Evolutionary conservation across 768 basidiomycete genomes (phyloP).

Genomic region (Russula sp.): DNA sequence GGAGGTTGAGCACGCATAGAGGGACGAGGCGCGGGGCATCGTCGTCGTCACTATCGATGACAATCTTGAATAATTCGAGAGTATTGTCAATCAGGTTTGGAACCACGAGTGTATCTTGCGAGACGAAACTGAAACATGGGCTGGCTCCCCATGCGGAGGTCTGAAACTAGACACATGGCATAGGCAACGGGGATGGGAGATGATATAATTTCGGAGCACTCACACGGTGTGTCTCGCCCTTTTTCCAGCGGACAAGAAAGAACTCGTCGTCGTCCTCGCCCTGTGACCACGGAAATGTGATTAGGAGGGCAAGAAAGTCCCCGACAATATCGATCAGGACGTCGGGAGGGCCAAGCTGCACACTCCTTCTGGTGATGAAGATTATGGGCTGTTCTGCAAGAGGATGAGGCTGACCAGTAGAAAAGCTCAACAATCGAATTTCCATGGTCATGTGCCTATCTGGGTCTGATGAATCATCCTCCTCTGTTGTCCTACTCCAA

Average conservation of each 20-base stretch:
- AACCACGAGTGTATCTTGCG: constrained; percentile 24
- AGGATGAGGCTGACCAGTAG: constrained; percentile 17
- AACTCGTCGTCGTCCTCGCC: constrained; percentile 19
- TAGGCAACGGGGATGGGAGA: neutral
- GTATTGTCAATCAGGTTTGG: constrained; percentile 22
- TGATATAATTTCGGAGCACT: constrained; percentile 8
- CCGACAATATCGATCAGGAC: constrained; percentile 20
- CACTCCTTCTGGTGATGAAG: constrained; percentile 5
- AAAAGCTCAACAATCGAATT: constrained; percentile 15
- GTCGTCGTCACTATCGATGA: constrained; percentile 4
- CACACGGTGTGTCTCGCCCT: constrained; percentile 22
- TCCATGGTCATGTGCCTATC: constrained; percentile 6
- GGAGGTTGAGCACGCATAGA: constrained; percentile 22
- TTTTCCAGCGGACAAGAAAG: constrained; percentile 27
- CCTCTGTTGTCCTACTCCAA: constrained; percentile 4
- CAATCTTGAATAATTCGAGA: constrained; percentile 22
- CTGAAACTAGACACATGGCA: constrained; percentile 7
- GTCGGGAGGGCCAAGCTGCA: constrained; percentile 5
- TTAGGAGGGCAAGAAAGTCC: constrained; percentile 13
- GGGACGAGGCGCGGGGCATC: constrained; percentile 7
- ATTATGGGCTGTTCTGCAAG: constrained; percentile 11
- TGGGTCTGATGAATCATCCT: neutral
- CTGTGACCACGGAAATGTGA: constrained; percentile 14
- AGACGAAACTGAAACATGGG: constrained; percentile 26
- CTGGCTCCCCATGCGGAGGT: constrained; percentile 16